A percentile compares a stretch with the other conserved stretches of the same genome.
phyloP scores from a whole-genome alignment of 1,139 yeast species.

The Eremothecium gossypii region DNA sequence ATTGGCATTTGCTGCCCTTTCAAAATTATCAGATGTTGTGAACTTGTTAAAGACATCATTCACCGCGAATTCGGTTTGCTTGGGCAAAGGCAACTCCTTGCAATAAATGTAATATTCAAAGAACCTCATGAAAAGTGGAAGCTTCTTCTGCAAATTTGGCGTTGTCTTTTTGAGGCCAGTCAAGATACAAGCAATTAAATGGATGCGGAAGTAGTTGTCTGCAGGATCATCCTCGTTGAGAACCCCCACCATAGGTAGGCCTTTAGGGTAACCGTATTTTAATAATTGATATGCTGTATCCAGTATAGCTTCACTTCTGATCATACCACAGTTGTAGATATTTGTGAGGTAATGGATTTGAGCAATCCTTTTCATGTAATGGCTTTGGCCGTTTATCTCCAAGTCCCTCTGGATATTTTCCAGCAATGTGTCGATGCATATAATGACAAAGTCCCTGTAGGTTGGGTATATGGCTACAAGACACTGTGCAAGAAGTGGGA shows the following conservation, averaged over 20 bases:
- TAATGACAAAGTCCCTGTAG: conserved; percentile 35
- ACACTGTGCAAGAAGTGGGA: conserved; percentile 42
- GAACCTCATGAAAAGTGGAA: conserved; percentile 45
- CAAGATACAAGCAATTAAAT: conserved; percentile 39
- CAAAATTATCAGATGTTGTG: conserved; percentile 28
- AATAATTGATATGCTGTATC: conserved; percentile 53
- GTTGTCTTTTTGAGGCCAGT: conserved; percentile 17
- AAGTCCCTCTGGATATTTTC: conserved; percentile 59
- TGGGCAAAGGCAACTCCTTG: conserved; percentile 56
- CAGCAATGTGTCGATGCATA: conserved; percentile 52
- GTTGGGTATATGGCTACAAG: conserved; percentile 34
- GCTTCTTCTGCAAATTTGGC: conserved; percentile 21
- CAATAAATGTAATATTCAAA: conserved; percentile 70
- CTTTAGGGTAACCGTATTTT: conserved; percentile 59
- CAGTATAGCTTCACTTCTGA: conserved; percentile 40
- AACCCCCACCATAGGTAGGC: conserved; percentile 43
- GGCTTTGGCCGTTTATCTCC: conserved; percentile 53
- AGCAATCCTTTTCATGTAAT: conserved; percentile 54
- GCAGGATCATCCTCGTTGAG: conserved; percentile 46
- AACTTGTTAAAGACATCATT: conserved; percentile 35
- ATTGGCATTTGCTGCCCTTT: conserved; percentile 34
- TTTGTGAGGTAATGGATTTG: conserved; percentile 55
- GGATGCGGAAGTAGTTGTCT: conserved; percentile 64
- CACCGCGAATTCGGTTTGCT: conserved; percentile 52
- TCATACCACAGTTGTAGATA: conserved; percentile 41